These are phyloP conservation scores for Xanthoceras sorbifolium DNA, from an alignment of 345 rosid genomes.

Conservation along the genomic window DNA sequence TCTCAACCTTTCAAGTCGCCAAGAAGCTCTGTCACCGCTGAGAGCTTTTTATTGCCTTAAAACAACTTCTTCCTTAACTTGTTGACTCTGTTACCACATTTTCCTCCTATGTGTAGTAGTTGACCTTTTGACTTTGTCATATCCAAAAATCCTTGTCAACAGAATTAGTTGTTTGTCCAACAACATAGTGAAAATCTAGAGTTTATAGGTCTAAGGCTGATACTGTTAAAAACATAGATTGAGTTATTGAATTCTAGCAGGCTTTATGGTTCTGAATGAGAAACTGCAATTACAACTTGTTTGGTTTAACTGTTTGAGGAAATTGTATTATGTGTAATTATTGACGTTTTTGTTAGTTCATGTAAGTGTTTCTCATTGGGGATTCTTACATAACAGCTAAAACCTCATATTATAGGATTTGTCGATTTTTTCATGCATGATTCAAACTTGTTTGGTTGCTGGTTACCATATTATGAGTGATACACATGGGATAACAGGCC, in stretches of 20 bases:
- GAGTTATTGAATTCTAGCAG: neutral
- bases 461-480: neutral
- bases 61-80: too few species aligned
- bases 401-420: neutral
- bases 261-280: neutral
- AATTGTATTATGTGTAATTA: neutral
- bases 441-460: neutral
- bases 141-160: too few species aligned
- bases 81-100: too few species aligned
- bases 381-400: neutral
- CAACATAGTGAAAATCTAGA: too few species aligned
- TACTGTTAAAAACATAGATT: neutral
- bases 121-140: too few species aligned
- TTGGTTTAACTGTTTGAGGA: neutral
- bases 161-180: too few species aligned
- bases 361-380: neutral
- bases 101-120: too few species aligned
- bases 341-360: neutral
- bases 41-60: too few species aligned
- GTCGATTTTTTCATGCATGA: neutral
- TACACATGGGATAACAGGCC: neutral
- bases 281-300: neutral
- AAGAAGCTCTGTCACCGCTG: too few species aligned
- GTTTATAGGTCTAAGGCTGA: too few species aligned
- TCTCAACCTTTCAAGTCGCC: too few species aligned